Conservation (phyloP, 306 rosid species). For the Vachellia collinsii region DNA sequence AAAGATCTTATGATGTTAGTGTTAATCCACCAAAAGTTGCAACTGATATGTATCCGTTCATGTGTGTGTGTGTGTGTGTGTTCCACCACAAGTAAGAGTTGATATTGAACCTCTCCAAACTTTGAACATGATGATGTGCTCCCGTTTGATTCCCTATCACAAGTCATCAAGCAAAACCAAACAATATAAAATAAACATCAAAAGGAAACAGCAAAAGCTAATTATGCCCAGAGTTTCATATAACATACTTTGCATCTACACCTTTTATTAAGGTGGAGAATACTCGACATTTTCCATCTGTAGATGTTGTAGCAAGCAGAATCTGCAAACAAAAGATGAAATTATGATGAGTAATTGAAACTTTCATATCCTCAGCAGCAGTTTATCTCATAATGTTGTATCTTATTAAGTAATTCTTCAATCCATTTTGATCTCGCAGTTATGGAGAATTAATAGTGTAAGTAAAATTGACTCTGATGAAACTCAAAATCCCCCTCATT, state of each 20-base stretch:
- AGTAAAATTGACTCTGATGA: not conserved
- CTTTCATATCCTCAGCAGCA: not conserved
- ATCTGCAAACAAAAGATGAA: slow-evolving; percentile 54
- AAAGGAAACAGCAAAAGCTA: slow-evolving; percentile 22
- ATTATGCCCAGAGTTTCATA: slow-evolving; percentile 27
- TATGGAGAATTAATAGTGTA: not conserved
- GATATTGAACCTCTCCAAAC: slow-evolving; percentile 88
- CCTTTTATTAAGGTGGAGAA: slow-evolving; percentile 96
- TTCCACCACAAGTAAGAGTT: slow-evolving; percentile 24
- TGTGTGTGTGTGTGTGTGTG: not conserved
- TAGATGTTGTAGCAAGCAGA: slow-evolving; percentile 92
- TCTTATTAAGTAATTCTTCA: not conserved
- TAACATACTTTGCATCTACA: slow-evolving; percentile 87
- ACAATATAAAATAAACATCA: slow-evolving; percentile 28
- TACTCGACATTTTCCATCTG: slow-evolving; percentile 95
- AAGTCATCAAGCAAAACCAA: slow-evolving; percentile 43
- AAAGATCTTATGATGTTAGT: slow-evolving; percentile 20
- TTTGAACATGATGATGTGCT: slow-evolving; percentile 74
- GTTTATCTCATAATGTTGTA: not conserved
- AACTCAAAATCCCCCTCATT: not conserved
- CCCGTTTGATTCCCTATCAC: slow-evolving; percentile 78
- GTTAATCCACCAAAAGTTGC: slow-evolving; percentile 11
- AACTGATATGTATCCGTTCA: not conserved
- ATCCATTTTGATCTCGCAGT: not conserved
- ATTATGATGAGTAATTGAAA: slow-evolving; percentile 10